Evolutionary conservation across 2,329 filamentous ascomycete genomes (phyloP).

Genomic region (Epicoccum sorghinum): DNA sequence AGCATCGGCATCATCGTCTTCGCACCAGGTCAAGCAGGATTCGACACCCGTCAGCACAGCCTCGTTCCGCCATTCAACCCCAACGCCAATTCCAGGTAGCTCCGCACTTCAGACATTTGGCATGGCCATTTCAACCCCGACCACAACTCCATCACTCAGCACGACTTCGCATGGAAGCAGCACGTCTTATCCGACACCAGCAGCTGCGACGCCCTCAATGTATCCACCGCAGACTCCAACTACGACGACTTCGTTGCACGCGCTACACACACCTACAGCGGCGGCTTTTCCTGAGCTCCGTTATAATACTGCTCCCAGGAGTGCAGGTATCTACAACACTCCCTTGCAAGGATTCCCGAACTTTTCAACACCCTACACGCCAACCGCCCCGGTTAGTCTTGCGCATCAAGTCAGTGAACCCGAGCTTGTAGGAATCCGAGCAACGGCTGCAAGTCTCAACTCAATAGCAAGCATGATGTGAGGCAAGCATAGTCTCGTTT

Average conservation of each 20-base stretch:
- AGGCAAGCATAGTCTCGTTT: background rate
- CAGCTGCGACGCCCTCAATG: slow-evolving; percentile 23
- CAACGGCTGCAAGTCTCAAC: slow-evolving; percentile 37
- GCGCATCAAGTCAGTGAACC: slow-evolving; percentile 43
- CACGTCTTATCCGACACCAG: slow-evolving; percentile 36
- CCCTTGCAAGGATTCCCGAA: slow-evolving; percentile 38
- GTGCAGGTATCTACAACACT: slow-evolving; percentile 40
- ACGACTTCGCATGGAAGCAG: slow-evolving; percentile 26
- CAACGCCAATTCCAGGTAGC: slow-evolving; percentile 33
- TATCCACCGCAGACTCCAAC: slow-evolving; percentile 19
- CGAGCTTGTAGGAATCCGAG: slow-evolving; percentile 43
- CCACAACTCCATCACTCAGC: slow-evolving; percentile 25
- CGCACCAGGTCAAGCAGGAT: slow-evolving; percentile 43
- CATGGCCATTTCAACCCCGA: slow-evolving; percentile 34
- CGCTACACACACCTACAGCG: slow-evolving; percentile 29
- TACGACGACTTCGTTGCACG: slow-evolving; percentile 27
- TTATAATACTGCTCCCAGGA: slow-evolving; percentile 18
- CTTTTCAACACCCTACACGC: slow-evolving; percentile 25
- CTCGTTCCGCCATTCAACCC: slow-evolving; percentile 39
- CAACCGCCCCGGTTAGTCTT: slow-evolving; percentile 18
- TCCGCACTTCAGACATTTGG: slow-evolving; percentile 32
- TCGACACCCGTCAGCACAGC: slow-evolving; percentile 25
- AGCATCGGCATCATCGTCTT: slow-evolving; percentile 41
- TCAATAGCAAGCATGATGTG: slow-evolving; percentile 47
- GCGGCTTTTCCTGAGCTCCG: slow-evolving; percentile 22